phyloP scores from a whole-genome alignment of 2,329 filamentous ascomycete species.

The Nothophoma quercina region DNA sequence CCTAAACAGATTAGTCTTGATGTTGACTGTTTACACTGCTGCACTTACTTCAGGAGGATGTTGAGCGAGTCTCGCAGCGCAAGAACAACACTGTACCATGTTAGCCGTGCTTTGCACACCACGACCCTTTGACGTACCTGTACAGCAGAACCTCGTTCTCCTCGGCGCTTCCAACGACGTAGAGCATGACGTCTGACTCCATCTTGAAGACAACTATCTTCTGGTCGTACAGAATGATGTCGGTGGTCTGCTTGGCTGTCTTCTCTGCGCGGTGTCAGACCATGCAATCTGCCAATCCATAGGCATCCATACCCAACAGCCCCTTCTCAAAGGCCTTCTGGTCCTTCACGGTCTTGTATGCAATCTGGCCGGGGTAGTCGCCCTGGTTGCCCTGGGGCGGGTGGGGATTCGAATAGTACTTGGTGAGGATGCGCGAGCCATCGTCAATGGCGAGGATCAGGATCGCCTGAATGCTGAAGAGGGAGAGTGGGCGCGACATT shows the following conservation, averaged over 20 bases:
- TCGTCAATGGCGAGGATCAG: slow-evolving; percentile 74
- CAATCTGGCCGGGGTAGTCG: slow-evolving; percentile 71
- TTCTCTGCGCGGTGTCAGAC: slow-evolving; percentile 64
- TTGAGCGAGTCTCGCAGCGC: slow-evolving; percentile 90
- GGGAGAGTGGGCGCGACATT: slow-evolving; percentile 62
- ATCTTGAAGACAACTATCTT: slow-evolving; percentile 96
- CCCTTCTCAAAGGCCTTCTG: slow-evolving; percentile 98
- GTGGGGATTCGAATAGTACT: slow-evolving; percentile 84
- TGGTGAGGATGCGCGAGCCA: slow-evolving; percentile 88
- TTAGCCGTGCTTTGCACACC: slow-evolving; percentile 12
- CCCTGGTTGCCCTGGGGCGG: slow-evolving; percentile 67
- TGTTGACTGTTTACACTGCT: background rate
- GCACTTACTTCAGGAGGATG: slow-evolving; percentile 88
- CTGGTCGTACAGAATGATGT: slow-evolving; percentile 98
- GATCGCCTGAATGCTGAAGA: slow-evolving; percentile 63
- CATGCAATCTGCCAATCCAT: slow-evolving; percentile 77
- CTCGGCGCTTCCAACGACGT: slow-evolving; percentile 85
- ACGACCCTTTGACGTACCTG: slow-evolving; percentile 53
- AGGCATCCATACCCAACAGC: slow-evolving; percentile 70
- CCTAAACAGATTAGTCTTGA: slow-evolving; percentile 56
- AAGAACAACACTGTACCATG: slow-evolving; percentile 74
- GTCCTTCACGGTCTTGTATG: slow-evolving; percentile 88
- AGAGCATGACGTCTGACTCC: slow-evolving; percentile 96
- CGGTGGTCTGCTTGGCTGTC: slow-evolving; percentile 92
- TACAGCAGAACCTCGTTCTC: slow-evolving; percentile 98